phyloP scores from a whole-genome alignment of 768 basidiomycete genomes.

The Nidula microcarpa region DNA sequence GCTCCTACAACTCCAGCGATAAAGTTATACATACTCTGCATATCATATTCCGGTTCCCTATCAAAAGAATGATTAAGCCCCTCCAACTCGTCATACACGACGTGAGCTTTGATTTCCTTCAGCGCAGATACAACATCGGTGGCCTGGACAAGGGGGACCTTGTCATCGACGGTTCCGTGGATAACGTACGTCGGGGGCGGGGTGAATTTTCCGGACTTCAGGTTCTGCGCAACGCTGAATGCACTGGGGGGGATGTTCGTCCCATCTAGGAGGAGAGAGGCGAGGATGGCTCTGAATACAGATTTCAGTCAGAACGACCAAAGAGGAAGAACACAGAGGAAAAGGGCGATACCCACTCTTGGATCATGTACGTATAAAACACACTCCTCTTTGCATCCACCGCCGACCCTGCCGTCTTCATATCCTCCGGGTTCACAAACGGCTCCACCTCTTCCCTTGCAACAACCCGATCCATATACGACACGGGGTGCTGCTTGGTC shows the following conservation, averaged over 20 bases:
- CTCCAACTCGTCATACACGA: conserved; percentile 28
- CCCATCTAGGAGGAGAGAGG: conserved; percentile 23
- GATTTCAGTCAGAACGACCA: neutral
- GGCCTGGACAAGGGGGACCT: conserved; percentile 28
- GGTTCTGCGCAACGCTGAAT: conserved; percentile 23
- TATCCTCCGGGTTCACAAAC: conserved; percentile 22
- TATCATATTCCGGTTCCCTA: conserved; percentile 19
- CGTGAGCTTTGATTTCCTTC: conserved; percentile 12
- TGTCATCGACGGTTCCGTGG: conserved; percentile 31
- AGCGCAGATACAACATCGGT: conserved; percentile 26
- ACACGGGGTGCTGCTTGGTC: conserved; percentile 25
- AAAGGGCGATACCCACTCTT: conserved; percentile 23
- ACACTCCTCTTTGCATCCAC: conserved; percentile 21
- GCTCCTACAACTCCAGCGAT: neutral
- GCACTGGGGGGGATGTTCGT: conserved; percentile 22
- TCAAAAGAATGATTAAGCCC: conserved; percentile 32
- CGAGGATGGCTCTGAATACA: conserved; percentile 20
- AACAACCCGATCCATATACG: conserved; percentile 28
- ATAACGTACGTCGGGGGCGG: conserved; percentile 28
- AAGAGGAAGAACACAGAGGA: neutral
- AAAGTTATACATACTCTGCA: conserved; percentile 33
- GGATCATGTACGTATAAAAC: conserved; percentile 36
- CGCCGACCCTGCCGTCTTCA: conserved; percentile 17
- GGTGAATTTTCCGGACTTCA: conserved; percentile 18
- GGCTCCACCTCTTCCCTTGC: conserved; percentile 20